These are phyloP conservation scores for Lentinula edodes DNA, from an alignment of 768 basidiomycete species.

Conservation along the genomic window DNA sequence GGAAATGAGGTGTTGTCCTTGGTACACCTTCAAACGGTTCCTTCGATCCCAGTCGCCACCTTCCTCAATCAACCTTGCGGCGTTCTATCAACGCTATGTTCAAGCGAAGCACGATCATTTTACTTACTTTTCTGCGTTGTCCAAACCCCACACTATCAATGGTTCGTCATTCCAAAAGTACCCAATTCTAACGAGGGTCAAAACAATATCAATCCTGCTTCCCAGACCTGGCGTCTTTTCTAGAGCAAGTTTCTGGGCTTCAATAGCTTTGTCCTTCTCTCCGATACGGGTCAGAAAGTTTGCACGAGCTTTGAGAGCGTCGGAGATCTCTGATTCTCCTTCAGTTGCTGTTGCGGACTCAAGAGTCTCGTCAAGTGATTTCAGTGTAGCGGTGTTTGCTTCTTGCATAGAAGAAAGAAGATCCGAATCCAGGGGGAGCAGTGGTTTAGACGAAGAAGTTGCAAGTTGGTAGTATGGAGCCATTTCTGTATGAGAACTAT, in stretches of 20 bases:
- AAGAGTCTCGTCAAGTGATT: conserved; percentile 69
- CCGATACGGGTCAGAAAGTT: conserved; percentile 87
- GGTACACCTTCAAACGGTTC: conserved; percentile 95
- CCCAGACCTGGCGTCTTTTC: conserved; percentile 92
- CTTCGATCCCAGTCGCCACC: conserved; percentile 98
- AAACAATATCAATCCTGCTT: conserved; percentile 86
- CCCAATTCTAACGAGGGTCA: conserved; percentile 84
- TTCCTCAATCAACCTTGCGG: conserved; percentile 74
- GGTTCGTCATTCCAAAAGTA: conserved; percentile 83
- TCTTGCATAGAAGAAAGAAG: conserved; percentile 58
- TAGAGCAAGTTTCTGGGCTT: conserved; percentile 77
- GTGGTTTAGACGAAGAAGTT: conserved; percentile 40
- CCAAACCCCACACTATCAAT: conserved; percentile 65
- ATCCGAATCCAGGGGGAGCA: conserved; percentile 42
- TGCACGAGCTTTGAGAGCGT: conserved; percentile 79
- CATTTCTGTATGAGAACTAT: conserved; percentile 59
- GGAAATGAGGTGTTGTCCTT: conserved; percentile 76
- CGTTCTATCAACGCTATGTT: not conserved
- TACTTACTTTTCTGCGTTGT: conserved; percentile 75
- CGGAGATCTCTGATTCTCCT: conserved; percentile 91
- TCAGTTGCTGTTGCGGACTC: conserved; percentile 86
- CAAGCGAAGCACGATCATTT: not conserved
- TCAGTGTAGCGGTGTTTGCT: conserved; percentile 67
- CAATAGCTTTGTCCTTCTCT: conserved; percentile 85
- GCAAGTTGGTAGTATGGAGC: conserved; percentile 71